Base-by-base conservation (phyloP, 2,329 filamentous ascomycete species). In the Pyrenochaeta sp. region DNA sequence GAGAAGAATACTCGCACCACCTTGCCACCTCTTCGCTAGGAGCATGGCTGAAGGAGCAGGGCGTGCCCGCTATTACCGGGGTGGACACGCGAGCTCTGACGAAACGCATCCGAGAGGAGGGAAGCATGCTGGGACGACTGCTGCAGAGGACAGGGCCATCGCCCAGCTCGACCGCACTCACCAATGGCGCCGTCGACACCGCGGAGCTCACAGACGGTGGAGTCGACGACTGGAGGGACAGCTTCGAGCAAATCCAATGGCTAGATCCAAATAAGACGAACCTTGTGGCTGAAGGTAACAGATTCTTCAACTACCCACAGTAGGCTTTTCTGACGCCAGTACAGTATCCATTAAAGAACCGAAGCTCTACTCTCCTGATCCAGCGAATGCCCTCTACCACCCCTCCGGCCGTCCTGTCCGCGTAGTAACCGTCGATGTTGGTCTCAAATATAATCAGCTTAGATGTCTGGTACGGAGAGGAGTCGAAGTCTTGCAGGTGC, bases 371-470 rank as follows among this genome's bases (percentile, higher is more conserved):
- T 88, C 88, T 69, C 93, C 93, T 52, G 87, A 88, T 64, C 80
- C 88, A 34, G 85, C 88, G 57, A 86, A 84, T 71, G 88, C 90
- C 63, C 86, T 96, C 71, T 90, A 91, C 79, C 93, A 97, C 80
- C 91, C 93, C 40, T 96, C 92, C 55, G 95, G 94, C 61, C 91
- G 93, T 69, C 85, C 90, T 49, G 85, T 98, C 58, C 91, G 93
- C 75, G 89, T 99, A 61, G 84, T 98, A 50, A 97, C 93, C 77
- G 87, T 99, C 68, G 95, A 99, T 81, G 94, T 99, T 68, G 95
- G 95, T 77, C 89, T 98, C 84, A 99, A 99, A 82, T 97, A 92
- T 82, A 99, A 98, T 82, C 95, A 99, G 82, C 85, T 99, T 70
- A 88, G 95, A 68, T 99, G 95, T 82, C 89, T 99, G 72, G 84